phyloP scores from a whole-genome alignment of 495 filamentous ascomycete species.

The Entonaema liquescens region DNA sequence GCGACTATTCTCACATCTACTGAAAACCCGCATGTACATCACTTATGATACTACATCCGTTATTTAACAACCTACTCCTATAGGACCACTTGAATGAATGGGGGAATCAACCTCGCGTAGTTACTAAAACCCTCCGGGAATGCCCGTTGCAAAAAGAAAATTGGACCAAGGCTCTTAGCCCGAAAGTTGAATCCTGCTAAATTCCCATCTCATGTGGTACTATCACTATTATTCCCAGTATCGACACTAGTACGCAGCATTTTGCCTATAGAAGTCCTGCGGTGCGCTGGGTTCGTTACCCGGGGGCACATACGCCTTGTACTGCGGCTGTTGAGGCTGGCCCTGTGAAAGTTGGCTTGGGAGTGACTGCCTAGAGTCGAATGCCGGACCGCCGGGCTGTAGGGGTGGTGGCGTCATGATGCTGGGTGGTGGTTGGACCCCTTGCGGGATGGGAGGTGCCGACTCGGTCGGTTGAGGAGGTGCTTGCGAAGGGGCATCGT shows the following conservation, averaged over 20 bases:
- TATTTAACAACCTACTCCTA: conserved; percentile 7
- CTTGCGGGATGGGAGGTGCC: conserved; percentile 55
- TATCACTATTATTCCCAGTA: not conserved
- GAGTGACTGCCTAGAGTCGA: conserved; percentile 52
- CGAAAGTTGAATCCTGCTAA: not conserved
- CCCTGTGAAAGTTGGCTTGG: conserved; percentile 47
- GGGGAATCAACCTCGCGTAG: not conserved
- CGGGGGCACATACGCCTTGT: conserved; percentile 53
- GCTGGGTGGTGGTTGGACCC: conserved; percentile 53
- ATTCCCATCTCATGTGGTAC: not conserved
- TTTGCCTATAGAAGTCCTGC: conserved; percentile 51
- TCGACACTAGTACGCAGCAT: conserved; percentile 38
- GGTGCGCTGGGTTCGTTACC: conserved; percentile 47
- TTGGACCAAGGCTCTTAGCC: not conserved
- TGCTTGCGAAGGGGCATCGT: conserved; percentile 37
- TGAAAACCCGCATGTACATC: no score
- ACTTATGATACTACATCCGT: conserved; percentile 7
- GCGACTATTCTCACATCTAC: not conserved
- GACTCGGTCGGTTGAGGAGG: conserved; percentile 54
- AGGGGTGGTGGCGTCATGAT: conserved; percentile 53
- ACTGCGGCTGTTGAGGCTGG: conserved; percentile 47
- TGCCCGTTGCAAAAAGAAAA: not conserved
- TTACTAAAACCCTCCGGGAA: not conserved
- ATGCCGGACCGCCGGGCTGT: conserved; percentile 50
- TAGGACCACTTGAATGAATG: not conserved